These are phyloP conservation scores for Phialocephala sp. DNA, from an alignment of 2,329 filamentous ascomycete species.

Conservation along the genomic window DNA sequence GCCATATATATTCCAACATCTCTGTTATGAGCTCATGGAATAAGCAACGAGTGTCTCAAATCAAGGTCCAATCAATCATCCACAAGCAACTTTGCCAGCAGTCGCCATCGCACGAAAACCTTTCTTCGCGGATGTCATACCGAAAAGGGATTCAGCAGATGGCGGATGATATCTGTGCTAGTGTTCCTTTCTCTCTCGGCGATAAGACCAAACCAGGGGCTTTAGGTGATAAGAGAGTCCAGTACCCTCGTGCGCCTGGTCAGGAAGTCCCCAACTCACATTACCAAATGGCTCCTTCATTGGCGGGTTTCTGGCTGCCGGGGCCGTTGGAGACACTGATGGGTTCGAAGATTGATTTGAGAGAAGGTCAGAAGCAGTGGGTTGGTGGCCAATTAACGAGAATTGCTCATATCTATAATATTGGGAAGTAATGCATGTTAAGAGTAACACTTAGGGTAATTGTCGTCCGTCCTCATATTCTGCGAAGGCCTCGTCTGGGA, in stretches of 20 bases:
- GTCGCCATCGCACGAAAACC: neutral
- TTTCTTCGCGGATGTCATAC: slow-evolving; percentile 1
- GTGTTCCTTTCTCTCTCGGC: slow-evolving; percentile 20
- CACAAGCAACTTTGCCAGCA: neutral
- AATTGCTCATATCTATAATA: slow-evolving; percentile 18
- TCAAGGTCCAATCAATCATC: neutral
- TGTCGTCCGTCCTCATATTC: neutral
- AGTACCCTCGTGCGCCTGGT: slow-evolving; percentile 19
- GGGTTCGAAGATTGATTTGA: slow-evolving; percentile 8
- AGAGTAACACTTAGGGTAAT: neutral
- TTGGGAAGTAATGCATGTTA: neutral
- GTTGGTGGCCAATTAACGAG: slow-evolving; percentile 17
- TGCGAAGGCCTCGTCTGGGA: neutral
- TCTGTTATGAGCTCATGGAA: slow-evolving; percentile 14
- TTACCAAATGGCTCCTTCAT: slow-evolving; percentile 18
- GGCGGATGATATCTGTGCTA: slow-evolving; percentile 24
- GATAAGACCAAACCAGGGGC: slow-evolving; percentile 10
- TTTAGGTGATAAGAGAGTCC: slow-evolving; percentile 16
- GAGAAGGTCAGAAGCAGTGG: slow-evolving; percentile 22
- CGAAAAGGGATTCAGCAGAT: slow-evolving; percentile 12
- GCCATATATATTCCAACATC: slow-evolving; percentile 20
- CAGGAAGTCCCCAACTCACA: slow-evolving; percentile 7
- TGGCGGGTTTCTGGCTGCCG: slow-evolving; percentile 19
- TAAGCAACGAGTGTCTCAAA: slow-evolving; percentile 6
- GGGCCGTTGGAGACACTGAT: slow-evolving; percentile 13